These are phyloP conservation scores for Aegilops sharonensis DNA, from an alignment of 176 grass and related monocot genomes.

Conservation along the genomic window DNA sequence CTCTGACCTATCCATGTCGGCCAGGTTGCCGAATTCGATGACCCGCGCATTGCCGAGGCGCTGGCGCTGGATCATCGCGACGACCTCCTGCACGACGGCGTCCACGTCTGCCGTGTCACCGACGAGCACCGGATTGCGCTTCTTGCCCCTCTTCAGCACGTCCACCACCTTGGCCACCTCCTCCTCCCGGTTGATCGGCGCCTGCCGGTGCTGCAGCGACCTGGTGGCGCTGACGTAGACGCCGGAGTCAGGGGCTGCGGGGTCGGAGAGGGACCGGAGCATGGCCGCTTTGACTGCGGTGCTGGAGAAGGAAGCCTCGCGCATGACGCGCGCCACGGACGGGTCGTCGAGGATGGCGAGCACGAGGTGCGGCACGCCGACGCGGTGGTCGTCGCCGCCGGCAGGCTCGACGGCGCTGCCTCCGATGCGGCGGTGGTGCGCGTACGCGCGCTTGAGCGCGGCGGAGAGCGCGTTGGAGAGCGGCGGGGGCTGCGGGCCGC, in stretches of 20 bases:
- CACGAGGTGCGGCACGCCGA: constrained; percentile 72
- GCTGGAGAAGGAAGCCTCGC: constrained; percentile 85
- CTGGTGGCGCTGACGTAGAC: constrained; percentile 43
- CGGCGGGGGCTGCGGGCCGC: constrained; percentile 23
- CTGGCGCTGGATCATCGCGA: constrained; percentile 47
- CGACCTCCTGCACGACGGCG: constrained; percentile 58
- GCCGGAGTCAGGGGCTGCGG: constrained; percentile 19
- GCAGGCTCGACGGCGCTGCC: constrained; percentile 21
- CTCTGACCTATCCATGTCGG: constrained; percentile 36
- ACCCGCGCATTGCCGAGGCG: constrained; percentile 52
- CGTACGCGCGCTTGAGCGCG: constrained; percentile 85
- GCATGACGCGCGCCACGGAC: constrained; percentile 89
- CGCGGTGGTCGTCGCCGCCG: constrained; percentile 59
- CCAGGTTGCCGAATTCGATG: constrained; percentile 37
- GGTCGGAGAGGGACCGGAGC: constrained; percentile 38
- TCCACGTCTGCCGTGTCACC: constrained; percentile 62
- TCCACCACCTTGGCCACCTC: constrained; percentile 65
- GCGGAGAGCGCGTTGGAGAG: constrained; percentile 82
- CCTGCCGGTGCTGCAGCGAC: constrained; percentile 38
- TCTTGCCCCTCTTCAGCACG: constrained; percentile 45
- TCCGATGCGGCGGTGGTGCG: constrained; percentile 71
- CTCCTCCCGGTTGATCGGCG: constrained; percentile 33
- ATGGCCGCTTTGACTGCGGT: constrained; percentile 57
- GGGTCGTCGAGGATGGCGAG: constrained; percentile 90
- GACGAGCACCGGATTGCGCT: constrained; percentile 79